Evolutionary conservation across 805 yeast genomes (phyloP).

Genomic region (Cyberlindnera japonica): DNA sequence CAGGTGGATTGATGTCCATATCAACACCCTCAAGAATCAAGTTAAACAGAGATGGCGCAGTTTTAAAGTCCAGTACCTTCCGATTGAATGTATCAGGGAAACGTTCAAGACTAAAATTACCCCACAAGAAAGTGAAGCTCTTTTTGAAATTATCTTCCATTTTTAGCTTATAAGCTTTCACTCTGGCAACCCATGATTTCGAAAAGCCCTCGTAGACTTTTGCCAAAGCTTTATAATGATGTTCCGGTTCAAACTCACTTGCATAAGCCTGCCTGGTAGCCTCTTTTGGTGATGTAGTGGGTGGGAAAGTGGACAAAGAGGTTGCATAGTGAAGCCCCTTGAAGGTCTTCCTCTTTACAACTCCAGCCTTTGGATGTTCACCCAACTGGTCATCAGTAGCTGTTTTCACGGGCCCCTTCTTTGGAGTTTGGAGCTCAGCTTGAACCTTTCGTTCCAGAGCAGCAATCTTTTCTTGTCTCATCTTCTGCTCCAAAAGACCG

Average conservation of each 20-base stretch:
- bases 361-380: conserved; percentile 1
- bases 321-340: conserved; percentile 6
- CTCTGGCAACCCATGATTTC: conserved; percentile 67
- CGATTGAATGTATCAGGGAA: conserved; percentile 41
- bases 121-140: conserved; percentile 41
- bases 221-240: background rate
- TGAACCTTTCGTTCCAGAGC: conserved; percentile 36
- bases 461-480: conserved; percentile 48
- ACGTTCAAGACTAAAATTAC: conserved; percentile 30
- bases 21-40: conserved; percentile 46
- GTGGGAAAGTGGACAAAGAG: conserved; percentile 9
- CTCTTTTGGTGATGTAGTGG: background rate
- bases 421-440: conserved; percentile 16
- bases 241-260: background rate
- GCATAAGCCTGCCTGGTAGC: background rate
- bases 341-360: conserved; percentile 7
- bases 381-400: conserved; percentile 8
- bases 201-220: conserved; percentile 45
- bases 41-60: conserved; percentile 52
- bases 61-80: conserved; percentile 42
- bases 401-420: conserved; percentile 12
- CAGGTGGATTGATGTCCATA: conserved; percentile 47
- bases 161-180: conserved; percentile 43
- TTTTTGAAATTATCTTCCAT: conserved; percentile 37
- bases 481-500: conserved; percentile 63